Base-by-base conservation (phyloP, 2,329 filamentous ascomycete genomes). In the Chaetothyriales sp. region DNA sequence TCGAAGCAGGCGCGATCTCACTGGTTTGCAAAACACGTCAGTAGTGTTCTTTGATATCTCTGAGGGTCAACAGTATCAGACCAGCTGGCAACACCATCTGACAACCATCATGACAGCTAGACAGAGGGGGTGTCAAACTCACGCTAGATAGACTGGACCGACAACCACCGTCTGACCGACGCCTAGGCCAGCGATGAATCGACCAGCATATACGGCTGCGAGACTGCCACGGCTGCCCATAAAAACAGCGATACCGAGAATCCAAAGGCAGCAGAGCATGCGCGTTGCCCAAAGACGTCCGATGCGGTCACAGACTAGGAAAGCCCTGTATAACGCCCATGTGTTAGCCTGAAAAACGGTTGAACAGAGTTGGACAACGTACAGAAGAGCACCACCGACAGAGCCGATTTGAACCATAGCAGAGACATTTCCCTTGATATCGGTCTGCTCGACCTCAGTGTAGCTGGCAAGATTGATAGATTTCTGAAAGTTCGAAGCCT, bases 1-100 rank as follows among this genome's bases (percentile, higher is more conserved):
- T 72, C 1, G 79, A 76, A 1, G 80, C 77, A 0, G 83, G 83
- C 0, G 83, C 76, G 42, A 84, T 80, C 65, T 87, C 83, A 3
- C 82, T 80, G 25, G 87, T 77, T 25, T 47, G 26, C 12, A 47
- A 25, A 25, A 26, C 10, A 45, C 10, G 19, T 39, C 32, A 39
- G 32, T 15, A 15, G 1, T 15, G 32, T 15, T 2, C 15, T 39
- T 15, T 39, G 5, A 39, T 15, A n/a, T n/a, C n/a, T n/a, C n/a
- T n/a, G n/a, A n/a, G n/a, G n/a, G n/a, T n/a, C n/a, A n/a, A n/a
- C n/a, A n/a, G n/a, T n/a, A n/a, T n/a, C n/a, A 39, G 32, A 39
- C 32, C 32, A 39, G 32, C 3, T 39, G 2, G 10, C 4, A 4
- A 4, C 10, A 5, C 12, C 10, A 15, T 15, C 8, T 9, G 28